A percentile compares a stretch with the other conserved stretches of the same genome.
Evolutionary conservation across 1,284 basidiomycete species (phyloP).

Genomic region (Agaricales sp.): DNA sequence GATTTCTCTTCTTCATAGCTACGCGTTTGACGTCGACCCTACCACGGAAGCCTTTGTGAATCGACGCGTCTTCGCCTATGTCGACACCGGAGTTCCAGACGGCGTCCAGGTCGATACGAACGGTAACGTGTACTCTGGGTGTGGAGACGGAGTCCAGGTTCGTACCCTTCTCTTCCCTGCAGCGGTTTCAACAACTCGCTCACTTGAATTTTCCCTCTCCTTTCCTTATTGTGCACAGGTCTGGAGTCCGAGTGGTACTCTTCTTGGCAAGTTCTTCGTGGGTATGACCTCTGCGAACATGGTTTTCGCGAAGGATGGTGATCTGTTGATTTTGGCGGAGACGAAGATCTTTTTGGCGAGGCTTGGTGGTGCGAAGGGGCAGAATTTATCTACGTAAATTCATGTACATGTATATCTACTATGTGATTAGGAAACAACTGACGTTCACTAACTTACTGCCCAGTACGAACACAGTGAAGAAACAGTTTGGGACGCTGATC

Average conservation of each 20-base stretch:
- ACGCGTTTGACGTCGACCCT: conserved; percentile 62
- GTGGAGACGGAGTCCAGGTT: conserved; percentile 64
- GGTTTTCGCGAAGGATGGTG: conserved; percentile 54
- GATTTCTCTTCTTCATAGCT: conserved; percentile 28
- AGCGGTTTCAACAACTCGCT: conserved; percentile 3
- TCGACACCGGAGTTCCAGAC: conserved; percentile 60
- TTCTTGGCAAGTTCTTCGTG: conserved; percentile 70
- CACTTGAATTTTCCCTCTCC: conserved; percentile 9
- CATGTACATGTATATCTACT: conserved; percentile 13
- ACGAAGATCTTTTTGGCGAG: conserved; percentile 55
- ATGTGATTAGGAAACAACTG: too few species aligned
- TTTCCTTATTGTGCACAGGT: conserved; percentile 29
- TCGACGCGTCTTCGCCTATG: conserved; percentile 62
- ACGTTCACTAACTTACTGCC: too few species aligned
- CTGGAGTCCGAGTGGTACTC: conserved; percentile 49
- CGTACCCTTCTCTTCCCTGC: conserved; percentile 12
- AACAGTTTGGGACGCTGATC: too few species aligned
- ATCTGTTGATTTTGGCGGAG: conserved; percentile 60
- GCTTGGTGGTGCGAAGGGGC: conserved; percentile 31
- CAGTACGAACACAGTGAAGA: too few species aligned
- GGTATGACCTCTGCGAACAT: conserved; percentile 51
- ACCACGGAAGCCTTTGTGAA: conserved; percentile 46
- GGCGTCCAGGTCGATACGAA: conserved; percentile 58
- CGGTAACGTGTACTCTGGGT: conserved; percentile 63
- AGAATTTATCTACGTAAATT: neutral